Evolutionary conservation across 768 basidiomycete genomes (phyloP).

Genomic region (Suillus subluteus): DNA sequence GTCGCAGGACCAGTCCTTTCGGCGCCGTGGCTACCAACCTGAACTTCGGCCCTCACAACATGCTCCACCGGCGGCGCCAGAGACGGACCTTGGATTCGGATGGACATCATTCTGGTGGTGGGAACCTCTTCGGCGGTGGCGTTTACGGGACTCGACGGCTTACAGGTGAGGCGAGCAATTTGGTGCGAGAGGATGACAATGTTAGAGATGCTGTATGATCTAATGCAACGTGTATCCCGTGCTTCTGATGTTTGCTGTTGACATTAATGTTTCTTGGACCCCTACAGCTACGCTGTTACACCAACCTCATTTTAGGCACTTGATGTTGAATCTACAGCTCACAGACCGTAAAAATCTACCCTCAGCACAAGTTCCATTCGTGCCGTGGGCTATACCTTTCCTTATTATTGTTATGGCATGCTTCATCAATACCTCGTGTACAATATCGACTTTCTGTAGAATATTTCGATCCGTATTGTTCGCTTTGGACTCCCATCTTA

Average conservation of each 20-base stretch:
- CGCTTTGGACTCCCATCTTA: neutral
- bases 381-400: neutral
- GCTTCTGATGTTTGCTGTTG: neutral
- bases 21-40: constrained; percentile 10
- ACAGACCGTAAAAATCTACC: neutral
- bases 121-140: constrained; percentile 76
- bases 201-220: constrained; percentile 2
- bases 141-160: constrained; percentile 74
- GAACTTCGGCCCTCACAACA: constrained; percentile 13
- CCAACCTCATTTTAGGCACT: constrained; percentile 9
- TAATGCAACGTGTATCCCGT: neutral
- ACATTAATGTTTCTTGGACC: neutral
- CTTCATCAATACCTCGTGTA: constrained; percentile 6
- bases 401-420: neutral
- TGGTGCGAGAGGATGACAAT: neutral
- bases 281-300: constrained; percentile 2
- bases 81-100: constrained; percentile 12
- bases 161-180: constrained; percentile 43
- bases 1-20: constrained; percentile 19
- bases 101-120: constrained; percentile 73
- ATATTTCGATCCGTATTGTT: neutral
- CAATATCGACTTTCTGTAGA: neutral
- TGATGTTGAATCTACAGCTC: neutral
- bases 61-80: constrained; percentile 11
- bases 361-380: neutral